Evolutionary conservation across 345 rosid species (phyloP).

Genomic region (Carallia pectinifolia): DNA sequence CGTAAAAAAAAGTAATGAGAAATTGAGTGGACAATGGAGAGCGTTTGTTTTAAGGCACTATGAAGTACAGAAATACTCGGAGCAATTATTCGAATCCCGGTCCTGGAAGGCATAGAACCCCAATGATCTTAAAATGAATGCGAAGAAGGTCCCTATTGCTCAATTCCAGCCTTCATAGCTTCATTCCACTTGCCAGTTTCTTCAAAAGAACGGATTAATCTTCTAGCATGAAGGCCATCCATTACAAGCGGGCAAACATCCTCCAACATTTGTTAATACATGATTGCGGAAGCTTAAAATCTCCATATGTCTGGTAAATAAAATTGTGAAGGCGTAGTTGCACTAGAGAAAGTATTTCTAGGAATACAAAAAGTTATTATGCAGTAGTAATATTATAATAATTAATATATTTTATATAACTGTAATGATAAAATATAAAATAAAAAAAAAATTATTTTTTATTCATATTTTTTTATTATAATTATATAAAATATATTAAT

Average conservation of each 20-base stretch:
- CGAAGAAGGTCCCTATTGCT: conserved; percentile 27
- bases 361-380: too few relatives aligned
- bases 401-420: too few relatives aligned
- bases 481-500: too few relatives aligned
- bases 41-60: not conserved
- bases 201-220: conserved; percentile 81
- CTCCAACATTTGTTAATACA: conserved; percentile 33
- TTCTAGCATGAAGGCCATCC: conserved; percentile 92
- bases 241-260: conserved; percentile 90
- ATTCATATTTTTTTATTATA: too few relatives aligned
- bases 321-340: too few relatives aligned
- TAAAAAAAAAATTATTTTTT: too few relatives aligned
- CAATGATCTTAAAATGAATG: conserved; percentile 18
- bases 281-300: not conserved
- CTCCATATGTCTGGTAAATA: not conserved
- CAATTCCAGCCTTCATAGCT: conserved; percentile 68
- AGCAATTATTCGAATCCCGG: conserved; percentile 80
- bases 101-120: conserved; percentile 21
- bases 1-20: not conserved
- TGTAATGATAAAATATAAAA: too few relatives aligned
- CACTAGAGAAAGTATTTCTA: too few relatives aligned
- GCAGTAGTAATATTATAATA: too few relatives aligned
- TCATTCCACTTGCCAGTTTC: conserved; percentile 82
- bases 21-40: not conserved
- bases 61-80: conserved; percentile 13